These are phyloP conservation scores for Batrachochytrium dendrobatidis DNA, from an alignment of 371 early-diverging fungal genomes.

Conservation along the genomic window DNA sequence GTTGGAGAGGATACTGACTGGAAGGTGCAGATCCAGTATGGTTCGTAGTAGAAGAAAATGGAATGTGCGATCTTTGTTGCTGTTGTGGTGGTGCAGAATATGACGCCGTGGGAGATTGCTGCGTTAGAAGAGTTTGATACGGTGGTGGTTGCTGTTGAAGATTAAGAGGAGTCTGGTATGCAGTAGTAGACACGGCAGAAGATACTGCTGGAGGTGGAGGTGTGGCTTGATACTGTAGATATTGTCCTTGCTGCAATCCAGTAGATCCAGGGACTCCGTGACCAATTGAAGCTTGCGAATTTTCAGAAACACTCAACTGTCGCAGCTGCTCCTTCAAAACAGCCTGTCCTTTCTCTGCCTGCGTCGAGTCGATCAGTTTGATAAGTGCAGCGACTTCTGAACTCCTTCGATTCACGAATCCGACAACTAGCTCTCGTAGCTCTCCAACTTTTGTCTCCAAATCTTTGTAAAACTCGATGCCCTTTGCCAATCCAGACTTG, in stretches of 20 bases:
- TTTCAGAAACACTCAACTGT: no score
- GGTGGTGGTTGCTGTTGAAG: constrained; percentile 18
- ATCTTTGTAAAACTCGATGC: constrained; percentile 73
- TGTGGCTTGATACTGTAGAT: constrained; percentile 23
- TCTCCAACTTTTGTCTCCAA: constrained; percentile 57
- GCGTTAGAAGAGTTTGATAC: constrained; percentile 17
- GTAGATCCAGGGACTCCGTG: constrained; percentile 5
- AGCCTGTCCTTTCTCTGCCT: constrained; percentile 62
- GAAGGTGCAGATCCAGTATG: no score
- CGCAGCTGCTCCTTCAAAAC: constrained; percentile 64
- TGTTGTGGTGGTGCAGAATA: constrained; percentile 18
- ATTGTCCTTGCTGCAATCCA: constrained; percentile 6
- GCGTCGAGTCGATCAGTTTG: constrained; percentile 48
- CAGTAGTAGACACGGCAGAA: constrained; percentile 16
- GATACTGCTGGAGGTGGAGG: constrained; percentile 18
- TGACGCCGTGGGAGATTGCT: constrained; percentile 19
- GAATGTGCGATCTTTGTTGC: constrained; percentile 10
- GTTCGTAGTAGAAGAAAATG: no score
- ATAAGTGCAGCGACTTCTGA: constrained; percentile 60
- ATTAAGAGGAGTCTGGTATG: background rate
- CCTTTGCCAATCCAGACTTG: constrained; percentile 62
- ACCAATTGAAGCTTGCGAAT: constrained; percentile 3
- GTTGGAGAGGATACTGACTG: no score
- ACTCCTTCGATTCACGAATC: constrained; percentile 58
- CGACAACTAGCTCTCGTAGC: constrained; percentile 51